These are phyloP conservation scores for Tritrichomonas foetus DNA, from an alignment of 208 protist species.

Conservation along the genomic window DNA sequence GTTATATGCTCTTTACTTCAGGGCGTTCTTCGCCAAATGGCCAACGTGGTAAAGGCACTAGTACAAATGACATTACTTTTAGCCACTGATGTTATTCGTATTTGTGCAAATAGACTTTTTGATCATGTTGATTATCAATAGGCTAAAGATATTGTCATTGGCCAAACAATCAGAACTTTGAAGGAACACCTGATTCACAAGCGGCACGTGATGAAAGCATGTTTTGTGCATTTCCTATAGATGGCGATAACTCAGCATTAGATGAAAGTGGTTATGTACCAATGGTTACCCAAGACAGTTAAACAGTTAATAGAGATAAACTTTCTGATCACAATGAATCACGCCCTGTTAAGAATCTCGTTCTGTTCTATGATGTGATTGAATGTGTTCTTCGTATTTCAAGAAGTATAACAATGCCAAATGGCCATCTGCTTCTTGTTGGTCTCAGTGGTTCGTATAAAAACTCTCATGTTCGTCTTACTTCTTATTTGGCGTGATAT, in stretches of 20 bases:
- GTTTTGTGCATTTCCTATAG: background rate
- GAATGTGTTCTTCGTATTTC: slow-evolving; percentile 88
- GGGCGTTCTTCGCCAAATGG: slow-evolving; percentile 54
- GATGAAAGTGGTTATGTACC: slow-evolving; percentile 20
- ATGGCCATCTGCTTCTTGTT: slow-evolving; percentile 85
- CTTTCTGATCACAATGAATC: slow-evolving; percentile 86
- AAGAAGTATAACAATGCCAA: slow-evolving; percentile 82
- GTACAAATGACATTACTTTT: slow-evolving; percentile 78
- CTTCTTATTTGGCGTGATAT: slow-evolving; percentile 88
- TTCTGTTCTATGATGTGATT: slow-evolving; percentile 92
- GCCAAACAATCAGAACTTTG: background rate
- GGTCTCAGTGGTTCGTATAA: slow-evolving; percentile 70
- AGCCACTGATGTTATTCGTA: slow-evolving; percentile 86
- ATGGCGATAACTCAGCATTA: background rate
- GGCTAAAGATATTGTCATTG: background rate
- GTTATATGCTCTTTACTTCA: slow-evolving; percentile 92
- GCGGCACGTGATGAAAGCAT: background rate
- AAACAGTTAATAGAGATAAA: slow-evolving; percentile 71
- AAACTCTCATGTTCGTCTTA: slow-evolving; percentile 73
- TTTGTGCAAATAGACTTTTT: slow-evolving; percentile 81
- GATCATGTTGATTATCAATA: slow-evolving; percentile 54
- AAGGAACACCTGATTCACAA: background rate
- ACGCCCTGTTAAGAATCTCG: slow-evolving; percentile 85
- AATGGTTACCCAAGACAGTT: slow-evolving; percentile 53
- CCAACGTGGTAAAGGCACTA: slow-evolving; percentile 65